Evolutionary conservation across 2,329 filamentous ascomycete species (phyloP), one percentile per base, ranked within the genome.

Genomic region (Talaromyces sp.): DNA sequence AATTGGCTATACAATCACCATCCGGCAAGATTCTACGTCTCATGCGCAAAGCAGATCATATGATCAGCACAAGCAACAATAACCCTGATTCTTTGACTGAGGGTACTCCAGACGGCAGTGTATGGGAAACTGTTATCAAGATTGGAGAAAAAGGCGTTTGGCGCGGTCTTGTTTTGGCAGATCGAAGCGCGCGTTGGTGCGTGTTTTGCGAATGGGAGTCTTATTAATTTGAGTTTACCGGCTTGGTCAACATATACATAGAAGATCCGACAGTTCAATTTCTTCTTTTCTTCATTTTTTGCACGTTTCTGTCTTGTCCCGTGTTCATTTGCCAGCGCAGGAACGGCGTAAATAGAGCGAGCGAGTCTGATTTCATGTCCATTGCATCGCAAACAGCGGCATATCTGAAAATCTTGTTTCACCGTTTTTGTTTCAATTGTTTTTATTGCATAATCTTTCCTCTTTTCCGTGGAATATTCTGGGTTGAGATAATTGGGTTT

Each of bases 1-100:
- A 99, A 78, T 79, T 99, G 62, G 95, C 95, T 0, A 94, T 99
- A 64, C 95, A 99, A 79, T 92, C 91, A 6, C 95, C 95, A 0
- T 91, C 90, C 35, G 95, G 96, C 67, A 98, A 98, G 81, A 98
- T 99, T 70, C 86, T 98, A 66, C 85, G 95, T 62, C 83, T 83
- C 37, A 82, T 75, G 33, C 77, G 81, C 31, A 83, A 82, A 68
- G 76, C 79, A 7, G 81, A 83, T 49, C 79, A 82, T 63, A 78
- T 80, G 74, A 72, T 79, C 60, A 71, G 75, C 43, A 69, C 71
- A 8, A 75, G 70, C 16, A 73, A 66, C 47, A 67, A 68, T 35
- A 68, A 69, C 31, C 69, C 69, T n/a, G 75, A 77, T 56, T 75
- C 75, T 7, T 66, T 73, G 16, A 74, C 73, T 7, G 79, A 81